phyloP scores from a whole-genome alignment of 495 filamentous ascomycete genomes.

The Cenococcum geophilum region DNA sequence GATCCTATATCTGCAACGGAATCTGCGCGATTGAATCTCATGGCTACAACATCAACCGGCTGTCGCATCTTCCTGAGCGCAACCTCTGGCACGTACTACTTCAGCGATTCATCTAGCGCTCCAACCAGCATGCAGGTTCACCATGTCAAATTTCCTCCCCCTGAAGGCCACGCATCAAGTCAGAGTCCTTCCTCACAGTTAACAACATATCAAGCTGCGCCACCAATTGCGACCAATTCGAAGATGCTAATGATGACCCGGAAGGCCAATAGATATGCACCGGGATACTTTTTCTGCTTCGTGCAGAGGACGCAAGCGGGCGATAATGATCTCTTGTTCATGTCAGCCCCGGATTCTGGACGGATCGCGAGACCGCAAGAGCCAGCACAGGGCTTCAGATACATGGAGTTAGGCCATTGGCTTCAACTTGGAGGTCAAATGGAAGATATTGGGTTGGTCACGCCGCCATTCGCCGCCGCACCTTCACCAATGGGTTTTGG shows the following conservation, averaged over 20 bases:
- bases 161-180: conserved; percentile 35
- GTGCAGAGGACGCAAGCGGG: conserved; percentile 49
- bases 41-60: conserved; percentile 84
- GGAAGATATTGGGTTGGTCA: conserved; percentile 71
- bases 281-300: conserved; percentile 86
- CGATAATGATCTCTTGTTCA: conserved; percentile 63
- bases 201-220: conserved; percentile 28
- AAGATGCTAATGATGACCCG: conserved; percentile 24
- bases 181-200: conserved; percentile 34
- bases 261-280: conserved; percentile 57
- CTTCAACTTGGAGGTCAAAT: conserved; percentile 61
- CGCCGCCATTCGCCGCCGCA: conserved; percentile 60
- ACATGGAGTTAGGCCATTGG: conserved; percentile 68
- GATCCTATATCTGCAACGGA: conserved; percentile 75
- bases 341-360: conserved; percentile 81
- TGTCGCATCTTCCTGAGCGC: conserved; percentile 89
- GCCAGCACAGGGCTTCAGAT: conserved; percentile 31
- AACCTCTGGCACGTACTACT: conserved; percentile 66
- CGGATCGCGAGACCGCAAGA: conserved; percentile 57
- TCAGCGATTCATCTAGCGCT: conserved; percentile 52
- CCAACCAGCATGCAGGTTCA: conserved; percentile 96
- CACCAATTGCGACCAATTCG: conserved; percentile 39
- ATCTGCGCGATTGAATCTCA: conserved; percentile 75
- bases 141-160: conserved; percentile 86
- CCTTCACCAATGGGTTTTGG: conserved; percentile 75